Evolutionary conservation across 1,284 basidiomycete genomes (phyloP), one percentile per base, ranked within the genome.

Genomic region (Paramarasmius palmivorus): DNA sequence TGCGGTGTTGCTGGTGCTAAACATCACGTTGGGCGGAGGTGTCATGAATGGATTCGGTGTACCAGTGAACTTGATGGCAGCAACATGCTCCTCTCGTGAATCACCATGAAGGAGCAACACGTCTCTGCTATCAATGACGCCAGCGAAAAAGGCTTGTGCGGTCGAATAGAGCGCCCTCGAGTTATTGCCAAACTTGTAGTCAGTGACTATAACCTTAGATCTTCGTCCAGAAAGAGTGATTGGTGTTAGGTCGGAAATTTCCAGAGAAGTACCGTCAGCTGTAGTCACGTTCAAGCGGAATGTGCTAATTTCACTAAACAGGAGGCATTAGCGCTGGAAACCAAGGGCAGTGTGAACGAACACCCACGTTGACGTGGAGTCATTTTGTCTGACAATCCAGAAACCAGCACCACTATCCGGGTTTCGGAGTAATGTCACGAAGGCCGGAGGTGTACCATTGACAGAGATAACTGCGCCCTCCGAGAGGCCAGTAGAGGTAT

Each of bases 91-190:
- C 59, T 90, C 82, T 2, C 65, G 63, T 1, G 75, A 63, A 55
- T 83, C 76, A 2, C 88, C 88, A 61, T 85, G 82, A 12, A 91
- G 68, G 70, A 90, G 84, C 4, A 92, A 69, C 20, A 91, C 73
- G 61, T 92, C 87, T 25, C 87, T 77, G 2, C 64, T 69, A 37
- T 82, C 88, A 53, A 92, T 89, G 14, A 65, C 72, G 9, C 87
- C 85, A 0, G 89, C 83, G 61, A 82, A 91, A 63, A 78, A 72
- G 10, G 92, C 71, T 49, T 81, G 75, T 0, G 88, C 86, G 9
- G 89, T 88, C 5, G 88, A 85, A 65, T 85, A 89, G 3, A 77
- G 64, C 4, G 84, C 62, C 42, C 69, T 72, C 9, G 83, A 83
- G 12, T 65, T 73, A 17, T 61, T 46, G 4, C 88, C 87, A 62